Conservation (phyloP, 495 filamentous ascomycete species). For the Penicillium cataractarum region DNA sequence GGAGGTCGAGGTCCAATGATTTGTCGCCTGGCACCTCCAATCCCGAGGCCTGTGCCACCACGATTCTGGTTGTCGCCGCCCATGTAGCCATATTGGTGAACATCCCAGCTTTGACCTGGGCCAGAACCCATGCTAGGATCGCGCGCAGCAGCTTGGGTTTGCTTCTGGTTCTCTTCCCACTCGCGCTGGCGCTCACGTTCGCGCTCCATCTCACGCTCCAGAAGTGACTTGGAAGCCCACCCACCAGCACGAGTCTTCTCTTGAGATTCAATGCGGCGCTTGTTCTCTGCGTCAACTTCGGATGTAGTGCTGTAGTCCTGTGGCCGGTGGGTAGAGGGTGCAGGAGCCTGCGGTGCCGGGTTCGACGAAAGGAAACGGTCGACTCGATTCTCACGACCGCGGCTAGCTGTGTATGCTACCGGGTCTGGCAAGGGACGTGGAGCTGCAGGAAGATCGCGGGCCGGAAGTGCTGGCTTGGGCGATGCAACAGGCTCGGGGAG, state of each 20-base stretch:
- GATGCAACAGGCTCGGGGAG: constrained; percentile 38
- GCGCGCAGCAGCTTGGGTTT: constrained; percentile 59
- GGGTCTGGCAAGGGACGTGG: constrained; percentile 41
- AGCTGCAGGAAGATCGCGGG: constrained; percentile 27
- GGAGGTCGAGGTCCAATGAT: constrained; percentile 79
- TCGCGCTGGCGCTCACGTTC: constrained; percentile 91
- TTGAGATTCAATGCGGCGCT: constrained; percentile 63
- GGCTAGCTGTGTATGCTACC: constrained; percentile 32
- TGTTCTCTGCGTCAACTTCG: constrained; percentile 72
- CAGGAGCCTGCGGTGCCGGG: constrained; percentile 44
- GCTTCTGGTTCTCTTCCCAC: constrained; percentile 91
- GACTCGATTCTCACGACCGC: constrained; percentile 37
- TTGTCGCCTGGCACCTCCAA: constrained; percentile 71
- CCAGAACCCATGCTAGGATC: constrained; percentile 55
- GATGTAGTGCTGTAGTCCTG: constrained; percentile 62
- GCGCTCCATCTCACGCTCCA: constrained; percentile 95
- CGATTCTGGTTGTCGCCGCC: constrained; percentile 85
- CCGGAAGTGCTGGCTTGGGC: constrained; percentile 21
- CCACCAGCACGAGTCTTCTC: constrained; percentile 72
- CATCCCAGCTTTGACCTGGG: constrained; percentile 72
- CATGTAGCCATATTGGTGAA: constrained; percentile 84
- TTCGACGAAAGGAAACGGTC: constrained; percentile 57
- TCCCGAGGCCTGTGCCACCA: constrained; percentile 67
- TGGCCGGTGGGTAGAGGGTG: constrained; percentile 45
- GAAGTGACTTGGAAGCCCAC: constrained; percentile 78